Evolutionary conservation across 2,329 filamentous ascomycete species (phyloP).

Genomic region (Scopulariopsis brevicaulis): DNA sequence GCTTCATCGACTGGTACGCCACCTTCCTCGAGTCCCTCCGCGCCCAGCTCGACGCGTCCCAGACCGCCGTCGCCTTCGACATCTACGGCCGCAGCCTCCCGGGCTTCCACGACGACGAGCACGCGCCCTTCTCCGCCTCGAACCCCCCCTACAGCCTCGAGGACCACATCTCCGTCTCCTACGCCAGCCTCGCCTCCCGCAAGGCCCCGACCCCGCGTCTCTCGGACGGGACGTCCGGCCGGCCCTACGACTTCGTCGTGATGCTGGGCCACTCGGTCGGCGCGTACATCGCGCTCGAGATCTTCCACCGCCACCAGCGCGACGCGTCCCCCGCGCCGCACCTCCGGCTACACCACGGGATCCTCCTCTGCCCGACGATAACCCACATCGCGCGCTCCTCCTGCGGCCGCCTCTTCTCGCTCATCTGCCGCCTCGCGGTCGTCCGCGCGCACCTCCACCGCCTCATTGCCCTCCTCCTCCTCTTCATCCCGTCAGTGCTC

Average conservation of each 20-base stretch:
- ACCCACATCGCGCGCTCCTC: slow-evolving; percentile 56
- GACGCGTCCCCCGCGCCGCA: slow-evolving; percentile 19
- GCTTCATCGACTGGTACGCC: slow-evolving; percentile 61
- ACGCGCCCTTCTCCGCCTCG: slow-evolving; percentile 27
- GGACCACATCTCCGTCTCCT: slow-evolving; percentile 36
- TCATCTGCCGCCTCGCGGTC: slow-evolving; percentile 18
- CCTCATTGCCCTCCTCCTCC: slow-evolving; percentile 27
- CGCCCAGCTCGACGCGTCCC: slow-evolving; percentile 33
- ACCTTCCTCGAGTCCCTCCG: slow-evolving; percentile 52
- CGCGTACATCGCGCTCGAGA: slow-evolving; percentile 58
- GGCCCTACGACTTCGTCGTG: slow-evolving; percentile 44
- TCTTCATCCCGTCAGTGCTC: slow-evolving; percentile 23
- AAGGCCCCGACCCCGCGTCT: slow-evolving; percentile 10
- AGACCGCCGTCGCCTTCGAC: slow-evolving; percentile 30
- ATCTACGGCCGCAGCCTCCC: slow-evolving; percentile 46
- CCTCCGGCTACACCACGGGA: slow-evolving; percentile 34
- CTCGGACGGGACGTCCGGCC: slow-evolving; percentile 7
- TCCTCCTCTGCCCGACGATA: slow-evolving; percentile 65
- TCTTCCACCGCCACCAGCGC: slow-evolving; percentile 45
- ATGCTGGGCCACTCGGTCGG: slow-evolving; percentile 68
- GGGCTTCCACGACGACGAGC: slow-evolving; percentile 45
- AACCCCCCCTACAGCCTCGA: slow-evolving; percentile 39
- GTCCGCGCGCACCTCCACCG: slow-evolving; percentile 28
- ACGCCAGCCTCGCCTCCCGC: slow-evolving; percentile 22
- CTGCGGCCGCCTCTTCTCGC: slow-evolving; percentile 35